These are phyloP conservation scores for Podila clonocystis DNA, from an alignment of 192 early-diverging fungal genomes.

Conservation along the genomic window DNA sequence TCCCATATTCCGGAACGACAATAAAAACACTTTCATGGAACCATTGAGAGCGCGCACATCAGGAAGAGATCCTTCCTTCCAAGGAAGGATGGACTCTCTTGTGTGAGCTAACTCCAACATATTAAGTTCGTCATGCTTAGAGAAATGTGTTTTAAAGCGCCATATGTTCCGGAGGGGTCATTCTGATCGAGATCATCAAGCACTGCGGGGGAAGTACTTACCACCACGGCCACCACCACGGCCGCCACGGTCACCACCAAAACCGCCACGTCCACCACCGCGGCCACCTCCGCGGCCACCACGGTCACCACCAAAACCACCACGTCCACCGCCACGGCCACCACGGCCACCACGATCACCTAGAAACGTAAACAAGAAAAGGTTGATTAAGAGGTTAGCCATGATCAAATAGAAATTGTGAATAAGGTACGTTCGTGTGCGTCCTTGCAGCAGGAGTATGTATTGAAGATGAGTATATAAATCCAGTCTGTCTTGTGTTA, in stretches of 20 bases:
- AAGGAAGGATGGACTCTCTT: no score
- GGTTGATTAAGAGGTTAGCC: neutral
- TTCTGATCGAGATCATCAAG: conserved; percentile 26
- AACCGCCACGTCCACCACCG: conserved; percentile 60
- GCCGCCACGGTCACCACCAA: conserved; percentile 63
- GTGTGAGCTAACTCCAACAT: no score
- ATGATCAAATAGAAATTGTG: neutral
- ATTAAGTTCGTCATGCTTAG: neutral
- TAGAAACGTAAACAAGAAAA: neutral
- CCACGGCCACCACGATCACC: conserved; percentile 55
- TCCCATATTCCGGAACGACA: conserved; percentile 13
- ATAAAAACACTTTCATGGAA: conserved; percentile 2
- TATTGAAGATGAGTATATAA: neutral
- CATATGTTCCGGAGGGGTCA: conserved; percentile 12
- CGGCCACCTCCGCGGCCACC: conserved; percentile 59
- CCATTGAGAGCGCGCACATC: neutral
- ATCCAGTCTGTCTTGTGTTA: neutral
- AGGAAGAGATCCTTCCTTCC: no score
- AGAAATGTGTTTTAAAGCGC: conserved; percentile 19
- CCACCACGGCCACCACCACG: conserved; percentile 62
- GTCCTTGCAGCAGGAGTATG: neutral
- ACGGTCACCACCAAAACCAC: conserved; percentile 50
- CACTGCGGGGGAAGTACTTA: conserved; percentile 22
- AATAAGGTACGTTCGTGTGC: no score
- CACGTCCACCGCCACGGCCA: conserved; percentile 38